phyloP scores from a whole-genome alignment of 768 basidiomycete genomes.

The Suillus hirtellus region DNA sequence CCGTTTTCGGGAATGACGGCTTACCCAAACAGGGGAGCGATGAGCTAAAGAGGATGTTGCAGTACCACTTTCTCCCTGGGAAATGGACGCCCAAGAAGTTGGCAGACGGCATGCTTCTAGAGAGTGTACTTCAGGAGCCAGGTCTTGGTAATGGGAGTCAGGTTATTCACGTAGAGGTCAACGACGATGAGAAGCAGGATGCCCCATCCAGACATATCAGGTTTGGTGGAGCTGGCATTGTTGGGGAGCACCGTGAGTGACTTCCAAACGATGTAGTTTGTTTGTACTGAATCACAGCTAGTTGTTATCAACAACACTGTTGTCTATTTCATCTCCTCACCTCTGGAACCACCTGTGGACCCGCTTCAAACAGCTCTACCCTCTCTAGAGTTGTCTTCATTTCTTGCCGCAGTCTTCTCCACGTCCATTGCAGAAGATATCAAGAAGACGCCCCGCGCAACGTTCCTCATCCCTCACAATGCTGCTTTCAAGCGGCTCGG shows the following conservation, averaged over 20 bases:
- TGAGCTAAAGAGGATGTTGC: slow-evolving; percentile 70
- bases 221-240: slow-evolving; percentile 82
- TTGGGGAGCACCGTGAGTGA: slow-evolving; percentile 72
- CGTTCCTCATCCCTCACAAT: slow-evolving; percentile 88
- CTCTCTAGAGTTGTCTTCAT: slow-evolving; percentile 82
- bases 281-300: slow-evolving; percentile 28
- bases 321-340: slow-evolving; percentile 87
- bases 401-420: slow-evolving; percentile 88
- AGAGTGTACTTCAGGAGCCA: slow-evolving; percentile 72
- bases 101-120: slow-evolving; percentile 69
- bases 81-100: slow-evolving; percentile 72
- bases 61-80: slow-evolving; percentile 92
- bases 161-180: slow-evolving; percentile 69
- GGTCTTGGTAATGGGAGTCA: slow-evolving; percentile 72
- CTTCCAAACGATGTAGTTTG: slow-evolving; percentile 10
- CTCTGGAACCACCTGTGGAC: slow-evolving; percentile 81
- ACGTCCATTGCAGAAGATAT: slow-evolving; percentile 76
- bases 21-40: slow-evolving; percentile 65
- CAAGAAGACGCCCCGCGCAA: slow-evolving; percentile 63
- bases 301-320: slow-evolving; percentile 76
- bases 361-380: slow-evolving; percentile 80
- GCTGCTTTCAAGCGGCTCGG: slow-evolving; percentile 87
- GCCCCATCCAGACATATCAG: slow-evolving; percentile 54
- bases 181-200: slow-evolving; percentile 47
- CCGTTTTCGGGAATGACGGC: slow-evolving; percentile 46